Base-by-base conservation (phyloP, 2,329 filamentous ascomycete species). In the Colletotrichum echinochloae region DNA sequence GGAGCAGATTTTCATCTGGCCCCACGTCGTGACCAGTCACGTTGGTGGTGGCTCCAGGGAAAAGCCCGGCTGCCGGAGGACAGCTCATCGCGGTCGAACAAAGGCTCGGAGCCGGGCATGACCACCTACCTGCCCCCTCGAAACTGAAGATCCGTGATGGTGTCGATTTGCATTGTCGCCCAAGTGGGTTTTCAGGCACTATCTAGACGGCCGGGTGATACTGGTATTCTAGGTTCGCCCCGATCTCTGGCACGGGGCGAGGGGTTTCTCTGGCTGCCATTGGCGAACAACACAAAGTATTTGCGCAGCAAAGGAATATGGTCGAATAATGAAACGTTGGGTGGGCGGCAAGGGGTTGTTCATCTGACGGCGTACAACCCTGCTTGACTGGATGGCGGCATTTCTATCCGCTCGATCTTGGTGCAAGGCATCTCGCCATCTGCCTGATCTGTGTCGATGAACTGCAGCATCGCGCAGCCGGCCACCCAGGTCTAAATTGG, bases 41-140 rank as follows among this genome's bases (percentile, higher is more conserved):
- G 57, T 52, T 68, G 68, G 68, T 52, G 30, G 57, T 63, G 46
- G 28, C 59, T 71, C 46, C 68, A 63, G 59, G 68, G 64, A 63
- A 46, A 63, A 46, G 68, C 68, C 68, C 65, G 37, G 68, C 51
- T 61, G 68, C 44, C 52, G 65, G 65, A 59, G 59, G 62, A 71
- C 68, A 71, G 64, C 65, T 68, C 68, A 71, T 59, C 54, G 39
- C 30, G 63, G 51, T 44, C 57, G 48, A 28, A 54, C 48, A 52
- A 52, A 68, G 52, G 59, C 54, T 67, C 57, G 68, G 68, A 63
- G 64, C 68, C 68, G 68, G 65, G 49, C 57, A 51, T 54, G 46
- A 54, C n/a, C n/a, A n/a, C n/a, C n/a, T n/a, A n/a, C 33, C 44
- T 60, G 33, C 48, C 44, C 48, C 44, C 39, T 41, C 66, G 41